Percentiles rank a stretch among this genome's conserved stretches.
Evolutionary conservation across 495 filamentous ascomycete genomes (phyloP).

Genomic region (Aspergillus steynii): DNA sequence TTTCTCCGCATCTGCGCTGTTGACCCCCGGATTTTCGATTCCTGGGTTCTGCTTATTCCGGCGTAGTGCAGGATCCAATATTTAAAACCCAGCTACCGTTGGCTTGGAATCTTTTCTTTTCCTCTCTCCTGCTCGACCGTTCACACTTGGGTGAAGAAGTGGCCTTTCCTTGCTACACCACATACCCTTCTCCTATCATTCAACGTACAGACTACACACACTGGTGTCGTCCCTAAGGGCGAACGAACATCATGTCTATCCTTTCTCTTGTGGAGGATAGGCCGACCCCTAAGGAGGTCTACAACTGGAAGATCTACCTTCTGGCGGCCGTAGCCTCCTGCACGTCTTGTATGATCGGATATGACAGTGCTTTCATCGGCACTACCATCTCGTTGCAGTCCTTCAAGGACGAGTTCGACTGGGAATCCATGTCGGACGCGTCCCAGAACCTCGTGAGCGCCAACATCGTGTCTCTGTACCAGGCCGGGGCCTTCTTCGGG

Average conservation of each 20-base stretch:
- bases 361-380: conserved; percentile 73
- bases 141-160: neutral
- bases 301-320: conserved; percentile 75
- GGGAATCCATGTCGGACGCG: conserved; percentile 38
- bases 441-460: conserved; percentile 56
- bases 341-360: conserved; percentile 74
- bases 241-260: conserved; percentile 52
- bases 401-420: conserved; percentile 63
- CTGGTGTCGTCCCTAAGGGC: neutral
- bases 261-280: conserved; percentile 66
- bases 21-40: conserved; percentile 6
- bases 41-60: neutral
- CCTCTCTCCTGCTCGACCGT: neutral
- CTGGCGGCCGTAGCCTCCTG: conserved; percentile 68
- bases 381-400: conserved; percentile 66
- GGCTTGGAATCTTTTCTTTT: neutral
- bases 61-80: neutral
- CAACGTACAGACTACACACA: neutral
- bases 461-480: conserved; percentile 71
- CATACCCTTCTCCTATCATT: neutral
- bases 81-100: neutral
- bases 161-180: neutral
- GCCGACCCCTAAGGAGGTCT: conserved; percentile 67
- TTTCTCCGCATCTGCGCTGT: neutral
- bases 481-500: conserved; percentile 69